These are phyloP conservation scores for Cercospora zeina DNA, from an alignment of 2,329 filamentous ascomycete species.

Conservation along the genomic window DNA sequence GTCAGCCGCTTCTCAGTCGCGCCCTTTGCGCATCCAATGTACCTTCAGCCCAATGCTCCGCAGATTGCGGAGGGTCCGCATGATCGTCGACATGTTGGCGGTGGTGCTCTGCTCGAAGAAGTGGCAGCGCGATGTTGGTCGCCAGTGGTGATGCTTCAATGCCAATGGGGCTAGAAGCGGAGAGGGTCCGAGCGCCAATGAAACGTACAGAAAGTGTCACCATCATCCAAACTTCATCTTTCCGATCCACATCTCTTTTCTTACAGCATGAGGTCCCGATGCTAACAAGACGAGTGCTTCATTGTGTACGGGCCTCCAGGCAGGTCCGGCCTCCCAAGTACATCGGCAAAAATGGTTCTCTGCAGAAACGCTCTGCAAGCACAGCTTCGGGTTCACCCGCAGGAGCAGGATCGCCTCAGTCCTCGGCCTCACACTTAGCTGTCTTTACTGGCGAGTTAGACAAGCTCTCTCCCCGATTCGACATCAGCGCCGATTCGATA, in stretches of 20 bases:
- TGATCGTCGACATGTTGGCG: slow-evolving; percentile 80
- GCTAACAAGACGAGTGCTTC: slow-evolving; percentile 34
- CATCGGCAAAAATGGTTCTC: slow-evolving; percentile 20
- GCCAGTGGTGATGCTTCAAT: slow-evolving; percentile 5
- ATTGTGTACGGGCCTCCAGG: slow-evolving; percentile 32
- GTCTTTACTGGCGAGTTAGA: slow-evolving; percentile 75
- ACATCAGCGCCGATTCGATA: slow-evolving; percentile 77
- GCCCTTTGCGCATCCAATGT: slow-evolving; percentile 31
- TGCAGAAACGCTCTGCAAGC: slow-evolving; percentile 33
- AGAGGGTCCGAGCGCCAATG: background rate
- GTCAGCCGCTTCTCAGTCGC: slow-evolving; percentile 36
- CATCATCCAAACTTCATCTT: slow-evolving; percentile 2
- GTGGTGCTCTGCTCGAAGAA: slow-evolving; percentile 30
- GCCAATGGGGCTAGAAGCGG: slow-evolving; percentile 8
- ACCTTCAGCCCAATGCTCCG: slow-evolving; percentile 88
- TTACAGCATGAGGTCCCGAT: slow-evolving; percentile 31
- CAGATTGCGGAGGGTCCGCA: slow-evolving; percentile 82
- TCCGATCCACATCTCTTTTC: background rate
- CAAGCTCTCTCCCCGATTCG: slow-evolving; percentile 84
- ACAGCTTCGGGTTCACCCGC: slow-evolving; percentile 27
- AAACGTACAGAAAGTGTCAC: slow-evolving; percentile 1
- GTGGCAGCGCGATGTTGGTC: slow-evolving; percentile 14
- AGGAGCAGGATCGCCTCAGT: slow-evolving; percentile 25
- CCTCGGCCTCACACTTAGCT: slow-evolving; percentile 56
- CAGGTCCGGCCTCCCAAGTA: background rate